Conservation (phyloP, 768 basidiomycete genomes). For the Boletus rubescentipes region DNA sequence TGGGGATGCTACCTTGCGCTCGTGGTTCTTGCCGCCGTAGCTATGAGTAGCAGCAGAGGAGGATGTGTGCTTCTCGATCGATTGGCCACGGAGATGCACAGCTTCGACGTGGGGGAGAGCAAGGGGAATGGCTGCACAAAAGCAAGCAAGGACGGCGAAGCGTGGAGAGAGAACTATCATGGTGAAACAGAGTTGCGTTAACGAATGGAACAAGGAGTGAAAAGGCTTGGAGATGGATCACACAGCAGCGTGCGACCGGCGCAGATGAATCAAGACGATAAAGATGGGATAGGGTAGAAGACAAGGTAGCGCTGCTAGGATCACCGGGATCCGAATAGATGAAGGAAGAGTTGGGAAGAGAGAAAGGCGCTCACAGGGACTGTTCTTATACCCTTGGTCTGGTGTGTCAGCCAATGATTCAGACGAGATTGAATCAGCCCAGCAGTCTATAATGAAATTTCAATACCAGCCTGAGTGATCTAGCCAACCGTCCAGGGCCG, state of each 20-base stretch:
- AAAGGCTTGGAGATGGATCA: conserved; percentile 12
- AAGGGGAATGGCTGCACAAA: conserved; percentile 44
- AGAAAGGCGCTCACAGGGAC: conserved; percentile 8
- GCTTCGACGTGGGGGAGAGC: conserved; percentile 37
- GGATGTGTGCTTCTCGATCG: conserved; percentile 3
- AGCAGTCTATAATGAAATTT: conserved; percentile 10
- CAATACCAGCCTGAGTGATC: neutral
- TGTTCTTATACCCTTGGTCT: conserved; percentile 20
- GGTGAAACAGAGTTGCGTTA: conserved; percentile 15
- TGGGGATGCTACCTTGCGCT: conserved; percentile 2
- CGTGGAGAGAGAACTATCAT: conserved; percentile 54
- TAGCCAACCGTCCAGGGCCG: neutral
- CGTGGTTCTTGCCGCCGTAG: conserved; percentile 1
- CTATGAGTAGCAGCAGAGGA: neutral
- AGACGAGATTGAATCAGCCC: conserved; percentile 10
- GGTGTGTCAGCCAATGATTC: conserved; percentile 17
- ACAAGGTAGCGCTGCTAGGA: conserved; percentile 30
- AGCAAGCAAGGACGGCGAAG: conserved; percentile 46
- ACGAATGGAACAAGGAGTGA: conserved; percentile 8
- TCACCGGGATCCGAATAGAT: conserved; percentile 54
- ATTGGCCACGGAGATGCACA: conserved; percentile 34
- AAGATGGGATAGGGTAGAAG: conserved; percentile 19
- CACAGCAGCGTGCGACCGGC: conserved; percentile 23
- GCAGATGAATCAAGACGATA: conserved; percentile 22
- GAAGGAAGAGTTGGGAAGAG: conserved; percentile 39